Evolutionary conservation across 83 land plant genomes (phyloP).

Genomic region (Thuja plicata): DNA sequence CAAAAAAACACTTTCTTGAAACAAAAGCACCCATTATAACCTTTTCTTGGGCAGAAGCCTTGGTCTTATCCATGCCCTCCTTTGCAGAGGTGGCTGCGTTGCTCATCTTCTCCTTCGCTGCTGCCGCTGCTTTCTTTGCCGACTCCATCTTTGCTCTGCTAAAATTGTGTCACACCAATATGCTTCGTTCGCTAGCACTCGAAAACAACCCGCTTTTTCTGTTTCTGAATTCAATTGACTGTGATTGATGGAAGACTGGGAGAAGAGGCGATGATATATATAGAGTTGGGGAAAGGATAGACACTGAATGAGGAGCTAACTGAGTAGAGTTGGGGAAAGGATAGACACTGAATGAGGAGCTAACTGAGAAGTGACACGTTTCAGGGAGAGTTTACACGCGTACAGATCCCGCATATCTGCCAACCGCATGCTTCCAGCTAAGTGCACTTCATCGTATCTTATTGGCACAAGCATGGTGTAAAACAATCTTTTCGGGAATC

Average conservation of each 20-base stretch:
- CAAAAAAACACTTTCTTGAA: background rate
- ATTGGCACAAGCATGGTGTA: too few species aligned
- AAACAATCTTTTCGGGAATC: too few species aligned
- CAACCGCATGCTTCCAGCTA: background rate
- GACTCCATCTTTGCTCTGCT: conserved; percentile 23
- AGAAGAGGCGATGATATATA: background rate
- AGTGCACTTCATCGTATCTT: background rate
- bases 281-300: background rate
- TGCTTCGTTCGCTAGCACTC: background rate
- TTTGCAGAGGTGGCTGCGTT: conserved; percentile 32
- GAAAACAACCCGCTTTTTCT: background rate
- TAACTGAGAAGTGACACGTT: background rate
- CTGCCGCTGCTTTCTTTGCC: conserved; percentile 27
- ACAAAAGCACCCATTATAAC: background rate
- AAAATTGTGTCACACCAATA: background rate
- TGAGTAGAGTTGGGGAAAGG: background rate
- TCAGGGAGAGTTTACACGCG: background rate
- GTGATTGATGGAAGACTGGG: background rate
- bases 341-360: background rate
- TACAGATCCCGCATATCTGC: background rate
- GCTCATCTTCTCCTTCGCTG: conserved; percentile 50
- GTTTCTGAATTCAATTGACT: too few species aligned
- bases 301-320: background rate
- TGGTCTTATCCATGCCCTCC: conserved; percentile 30
- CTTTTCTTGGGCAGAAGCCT: conserved; percentile 49